These are phyloP conservation scores for Dictyostelium discoideum DNA, from an alignment of 78 protist genomes.

Conservation along the genomic window dicty_2.7 NC_007088.5:6685501-6686000, in stretches of 20 bases:
- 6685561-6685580: constrained; percentile 89
- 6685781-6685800: constrained; percentile 86
- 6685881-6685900: constrained; percentile 95
- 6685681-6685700: constrained; percentile 71
- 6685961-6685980: constrained; percentile 95
- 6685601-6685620: constrained; percentile 92
- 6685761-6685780: constrained; percentile 88
- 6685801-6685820: constrained; percentile 69
- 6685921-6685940: constrained; percentile 89
- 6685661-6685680: constrained; percentile 68
- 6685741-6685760: constrained; percentile 90
- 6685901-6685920: constrained; percentile 90
- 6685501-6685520: constrained; percentile 90
- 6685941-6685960: constrained; percentile 98
- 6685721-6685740: constrained; percentile 86
- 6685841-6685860: constrained; percentile 90
- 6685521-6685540: constrained; percentile 87
- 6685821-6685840: constrained; percentile 88
- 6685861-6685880: constrained; percentile 94
- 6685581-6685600: constrained; percentile 88
- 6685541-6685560: constrained; percentile 90
- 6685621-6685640: constrained; percentile 89
- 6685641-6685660: constrained; percentile 76
- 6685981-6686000: constrained; percentile 83
- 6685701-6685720: constrained; percentile 70